These are phyloP conservation scores for Apiospora pterosperma DNA, from an alignment of 2,329 filamentous ascomycete genomes.

Conservation along the genomic window DNA sequence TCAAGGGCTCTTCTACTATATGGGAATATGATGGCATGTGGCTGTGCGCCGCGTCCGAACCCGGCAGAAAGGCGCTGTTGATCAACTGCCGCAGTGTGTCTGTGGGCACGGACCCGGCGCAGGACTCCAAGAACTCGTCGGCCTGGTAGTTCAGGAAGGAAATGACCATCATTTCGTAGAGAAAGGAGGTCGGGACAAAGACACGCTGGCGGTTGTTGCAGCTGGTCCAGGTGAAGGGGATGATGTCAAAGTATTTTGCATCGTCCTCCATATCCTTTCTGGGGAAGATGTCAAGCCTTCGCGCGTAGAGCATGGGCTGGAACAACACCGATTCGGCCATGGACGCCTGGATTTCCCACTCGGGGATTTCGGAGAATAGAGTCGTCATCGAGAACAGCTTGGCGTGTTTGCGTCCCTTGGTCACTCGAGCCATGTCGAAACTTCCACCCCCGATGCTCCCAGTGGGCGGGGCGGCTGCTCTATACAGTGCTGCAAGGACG, in stretches of 20 bases:
- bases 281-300: conserved; percentile 15
- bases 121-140: conserved; percentile 19
- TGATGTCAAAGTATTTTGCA: conserved; percentile 20
- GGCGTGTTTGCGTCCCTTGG: conserved; percentile 6
- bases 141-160: conserved; percentile 19
- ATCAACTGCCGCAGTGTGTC: background rate
- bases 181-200: conserved; percentile 16
- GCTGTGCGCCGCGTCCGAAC: background rate
- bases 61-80: background rate
- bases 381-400: conserved; percentile 8
- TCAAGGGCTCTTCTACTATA: conserved; percentile 7
- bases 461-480: background rate
- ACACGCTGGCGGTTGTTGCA: conserved; percentile 15
- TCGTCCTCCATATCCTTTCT: conserved; percentile 15
- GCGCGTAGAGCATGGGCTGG: conserved; percentile 13
- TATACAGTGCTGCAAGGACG: background rate
- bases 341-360: conserved; percentile 16
- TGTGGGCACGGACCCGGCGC: conserved; percentile 8
- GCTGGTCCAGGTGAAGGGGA: conserved; percentile 18
- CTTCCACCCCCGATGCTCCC: background rate
- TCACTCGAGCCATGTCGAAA: background rate
- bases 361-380: conserved; percentile 12
- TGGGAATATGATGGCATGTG: conserved; percentile 5
- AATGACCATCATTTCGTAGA: conserved; percentile 17
- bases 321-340: conserved; percentile 16